These are phyloP conservation scores for Cotoneaster glaucophyllus DNA, from an alignment of 306 rosid species.

Conservation along the genomic window DNA sequence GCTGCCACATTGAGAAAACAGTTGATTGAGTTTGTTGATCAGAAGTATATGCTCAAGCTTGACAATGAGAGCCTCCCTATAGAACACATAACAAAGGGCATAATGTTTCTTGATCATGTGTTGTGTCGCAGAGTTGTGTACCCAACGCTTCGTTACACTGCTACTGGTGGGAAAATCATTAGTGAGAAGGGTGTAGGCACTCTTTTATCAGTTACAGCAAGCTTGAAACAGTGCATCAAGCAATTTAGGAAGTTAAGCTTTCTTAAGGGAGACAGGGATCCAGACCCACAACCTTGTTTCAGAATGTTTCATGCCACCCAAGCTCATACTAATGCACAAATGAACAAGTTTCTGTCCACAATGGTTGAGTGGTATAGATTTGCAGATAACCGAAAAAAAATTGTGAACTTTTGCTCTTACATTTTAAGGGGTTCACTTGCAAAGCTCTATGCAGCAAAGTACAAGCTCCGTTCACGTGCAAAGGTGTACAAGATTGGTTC, in stretches of 20 bases:
- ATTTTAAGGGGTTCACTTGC: slow-evolving; percentile 88
- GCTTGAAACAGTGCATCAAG: slow-evolving; percentile 87
- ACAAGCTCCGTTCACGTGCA: slow-evolving; percentile 94
- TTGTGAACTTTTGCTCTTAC: slow-evolving; percentile 90
- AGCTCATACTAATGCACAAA: slow-evolving; percentile 95
- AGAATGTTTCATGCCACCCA: slow-evolving; percentile 98
- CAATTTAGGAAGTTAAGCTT: slow-evolving; percentile 80
- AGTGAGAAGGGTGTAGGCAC: slow-evolving; percentile 98
- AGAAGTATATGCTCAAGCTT: slow-evolving; percentile 80
- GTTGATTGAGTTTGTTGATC: slow-evolving; percentile 86
- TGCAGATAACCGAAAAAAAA: slow-evolving; percentile 91
- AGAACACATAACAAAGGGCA: slow-evolving; percentile 94
- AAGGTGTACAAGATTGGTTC: slow-evolving; percentile 92
- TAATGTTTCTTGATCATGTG: slow-evolving; percentile 93
- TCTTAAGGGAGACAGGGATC: slow-evolving; percentile 90
- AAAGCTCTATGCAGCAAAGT: slow-evolving; percentile 96
- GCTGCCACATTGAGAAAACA: slow-evolving; percentile 79
- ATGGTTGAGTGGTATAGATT: slow-evolving; percentile 90
- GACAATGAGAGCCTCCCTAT: slow-evolving; percentile 91
- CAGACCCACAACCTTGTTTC: slow-evolving; percentile 96
- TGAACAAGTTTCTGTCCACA: slow-evolving; percentile 86
- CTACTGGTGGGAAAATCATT: slow-evolving; percentile 88
- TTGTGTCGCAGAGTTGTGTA: slow-evolving; percentile 89
- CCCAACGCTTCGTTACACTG: slow-evolving; percentile 93
- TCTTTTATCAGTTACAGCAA: slow-evolving; percentile 85